A percentile compares a stretch with the other conserved stretches of the same genome.
Conservation (phyloP, 768 basidiomycete species). For the Trametes sanguinea region DNA sequence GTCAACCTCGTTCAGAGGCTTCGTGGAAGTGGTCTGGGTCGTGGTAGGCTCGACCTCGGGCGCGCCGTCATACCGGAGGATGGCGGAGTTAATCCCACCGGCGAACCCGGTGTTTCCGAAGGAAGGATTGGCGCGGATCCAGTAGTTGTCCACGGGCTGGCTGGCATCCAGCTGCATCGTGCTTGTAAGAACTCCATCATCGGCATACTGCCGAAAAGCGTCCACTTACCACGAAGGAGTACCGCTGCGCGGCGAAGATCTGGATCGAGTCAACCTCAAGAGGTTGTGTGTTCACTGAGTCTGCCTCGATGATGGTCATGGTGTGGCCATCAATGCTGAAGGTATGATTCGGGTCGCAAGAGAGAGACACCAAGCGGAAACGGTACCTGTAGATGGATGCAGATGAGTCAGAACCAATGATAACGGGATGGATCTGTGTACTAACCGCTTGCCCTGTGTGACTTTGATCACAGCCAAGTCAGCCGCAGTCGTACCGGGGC, state of each 20-base stretch:
- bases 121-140: conserved; percentile 50
- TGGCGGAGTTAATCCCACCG: conserved; percentile 50
- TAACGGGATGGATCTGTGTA: conserved; percentile 23
- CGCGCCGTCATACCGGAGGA: conserved; percentile 53
- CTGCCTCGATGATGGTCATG: conserved; percentile 54
- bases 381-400: conserved; percentile 32
- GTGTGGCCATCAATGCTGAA: conserved; percentile 49
- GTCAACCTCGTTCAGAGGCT: conserved; percentile 40
- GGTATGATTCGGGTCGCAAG: conserved; percentile 39
- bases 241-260: conserved; percentile 54
- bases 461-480: conserved; percentile 35
- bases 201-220: not conserved
- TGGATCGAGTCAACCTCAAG: conserved; percentile 43
- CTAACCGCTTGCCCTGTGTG: conserved; percentile 25
- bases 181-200: not conserved
- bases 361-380: conserved; percentile 25
- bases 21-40: conserved; percentile 13
- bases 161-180: conserved; percentile 33
- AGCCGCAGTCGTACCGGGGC: conserved; percentile 33
- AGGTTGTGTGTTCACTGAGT: conserved; percentile 45
- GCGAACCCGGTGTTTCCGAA: conserved; percentile 30
- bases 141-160: conserved; percentile 54
- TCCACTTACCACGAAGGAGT: conserved; percentile 43
- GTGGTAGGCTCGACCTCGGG: conserved; percentile 44
- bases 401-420: not conserved